Evolutionary conservation across 495 filamentous ascomycete genomes (phyloP), one percentile per base, ranked within the genome.

Genomic region (Annulohypoxylon stygium): DNA sequence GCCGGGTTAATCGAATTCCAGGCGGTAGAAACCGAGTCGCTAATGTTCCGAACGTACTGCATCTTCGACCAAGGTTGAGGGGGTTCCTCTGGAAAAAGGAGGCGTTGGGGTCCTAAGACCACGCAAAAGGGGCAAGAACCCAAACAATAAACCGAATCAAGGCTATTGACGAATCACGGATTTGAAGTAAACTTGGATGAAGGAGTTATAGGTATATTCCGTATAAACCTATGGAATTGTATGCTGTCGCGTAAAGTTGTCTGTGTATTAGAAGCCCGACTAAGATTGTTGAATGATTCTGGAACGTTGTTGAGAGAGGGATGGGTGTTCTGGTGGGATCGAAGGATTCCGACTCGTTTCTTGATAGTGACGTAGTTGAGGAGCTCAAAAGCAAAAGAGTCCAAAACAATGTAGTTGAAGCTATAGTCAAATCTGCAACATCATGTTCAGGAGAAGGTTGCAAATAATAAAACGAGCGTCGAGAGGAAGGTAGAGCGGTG

Each of bases 1-100:
- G 96, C 94, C 39, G 97, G 96, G 81, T 99, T 99, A 85, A 99
- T 98, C 5, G 94, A 97, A 81, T 98, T 98, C 96, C 96, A 99
- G 78, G 96, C 96, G 84, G 97, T 97, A 41, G 94, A 97, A 74
- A 98, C 94, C 39, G 96, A 97, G 76, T 95, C 94, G 80, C 93
- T 94, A 75, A 98, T 90, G 82, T 93, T 97, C 61, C 96, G 89
- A 74, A 98, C 95, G 93, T 98, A 98, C 86, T 99, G 94, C 96
- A 99, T 99, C 57, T 79, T 67, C 4, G 30, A 26, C 16, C 8
- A 59, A 34, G 4, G 30, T 30, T 37, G 26, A 43, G 16, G 33
- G 20, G 14, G 23, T 47, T 51, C 12, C 25, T 45, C 16, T 69
- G 30, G 34, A 16, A 37, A 30, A 36, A 25, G 26, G 53, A 25